A percentile compares a stretch with the other conserved stretches of the same genome.
These are phyloP conservation scores for Paramecium sonneborni DNA, from an alignment of 73 alveolate species.

Conservation along the genomic window DNA sequence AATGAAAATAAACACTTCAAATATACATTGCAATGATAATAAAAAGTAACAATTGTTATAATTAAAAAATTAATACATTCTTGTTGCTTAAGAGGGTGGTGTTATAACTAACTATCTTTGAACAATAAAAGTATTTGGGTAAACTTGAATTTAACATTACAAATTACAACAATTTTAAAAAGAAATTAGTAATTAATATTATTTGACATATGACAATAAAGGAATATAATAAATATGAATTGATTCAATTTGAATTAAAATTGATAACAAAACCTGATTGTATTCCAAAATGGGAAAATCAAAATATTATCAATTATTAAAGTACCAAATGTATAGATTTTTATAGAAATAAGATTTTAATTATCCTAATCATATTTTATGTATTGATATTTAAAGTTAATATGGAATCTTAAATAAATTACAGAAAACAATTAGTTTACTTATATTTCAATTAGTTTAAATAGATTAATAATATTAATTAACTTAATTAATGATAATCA, in stretches of 20 bases:
- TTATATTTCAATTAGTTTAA: background rate
- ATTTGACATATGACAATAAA: background rate
- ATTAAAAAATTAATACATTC: background rate
- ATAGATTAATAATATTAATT: background rate
- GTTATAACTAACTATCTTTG: constrained; percentile 14
- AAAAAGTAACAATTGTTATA: constrained; percentile 34
- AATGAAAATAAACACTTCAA: background rate
- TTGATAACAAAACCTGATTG: constrained; percentile 39
- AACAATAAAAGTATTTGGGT: background rate
- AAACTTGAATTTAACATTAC: constrained; percentile 1
- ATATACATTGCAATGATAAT: constrained; percentile 2
- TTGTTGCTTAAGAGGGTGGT: constrained; percentile 49
- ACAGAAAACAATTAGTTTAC: background rate
- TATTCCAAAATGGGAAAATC: constrained; percentile 35
- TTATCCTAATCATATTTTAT: background rate
- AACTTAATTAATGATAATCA: background rate
- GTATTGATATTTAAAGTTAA: background rate
- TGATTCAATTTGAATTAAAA: background rate
- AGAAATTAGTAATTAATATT: background rate
- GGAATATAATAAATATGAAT: constrained; percentile 1
- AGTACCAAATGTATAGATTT: constrained; percentile 34
- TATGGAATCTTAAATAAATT: background rate
- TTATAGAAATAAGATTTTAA: background rate
- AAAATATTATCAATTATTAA: background rate
- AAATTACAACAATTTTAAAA: background rate